Percentiles rank a stretch among this genome's conserved stretches.
phyloP scores from a whole-genome alignment of 805 yeast species.

The Kodamaea nitidulidarum region DNA sequence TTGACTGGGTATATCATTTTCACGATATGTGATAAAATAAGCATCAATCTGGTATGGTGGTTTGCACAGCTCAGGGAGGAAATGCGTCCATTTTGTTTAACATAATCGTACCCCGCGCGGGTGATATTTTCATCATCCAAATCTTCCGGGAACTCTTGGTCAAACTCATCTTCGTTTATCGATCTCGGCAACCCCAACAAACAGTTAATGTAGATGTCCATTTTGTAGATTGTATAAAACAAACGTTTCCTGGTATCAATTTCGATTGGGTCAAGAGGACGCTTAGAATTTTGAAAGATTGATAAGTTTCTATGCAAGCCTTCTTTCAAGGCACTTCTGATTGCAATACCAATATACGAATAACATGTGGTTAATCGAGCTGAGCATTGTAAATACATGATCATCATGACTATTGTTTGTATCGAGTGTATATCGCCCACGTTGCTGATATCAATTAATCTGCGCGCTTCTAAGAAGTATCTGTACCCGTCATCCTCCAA shows the following conservation, averaged over 20 bases:
- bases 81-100: constrained; percentile 48
- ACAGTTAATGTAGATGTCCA: constrained; percentile 86
- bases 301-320: constrained; percentile 74
- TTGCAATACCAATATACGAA: constrained; percentile 83
- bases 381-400: constrained; percentile 80
- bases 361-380: constrained; percentile 85
- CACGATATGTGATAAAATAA: constrained; percentile 68
- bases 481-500: constrained; percentile 74
- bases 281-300: constrained; percentile 41
- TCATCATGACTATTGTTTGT: constrained; percentile 83
- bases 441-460: constrained; percentile 76
- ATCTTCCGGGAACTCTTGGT: constrained; percentile 81
- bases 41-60: constrained; percentile 72
- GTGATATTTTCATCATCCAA: constrained; percentile 85
- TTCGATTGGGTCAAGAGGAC: constrained; percentile 69
- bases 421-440: constrained; percentile 78
- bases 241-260: constrained; percentile 78
- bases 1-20: constrained; percentile 73
- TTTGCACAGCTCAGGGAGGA: constrained; percentile 80
- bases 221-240: constrained; percentile 86
- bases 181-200: constrained; percentile 82
- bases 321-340: constrained; percentile 75
- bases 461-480: constrained; percentile 77
- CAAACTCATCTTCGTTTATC: constrained; percentile 72
- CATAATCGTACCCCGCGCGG: constrained; percentile 48